These are phyloP conservation scores for Microstegium vimineum DNA, from an alignment of 176 grass and related monocot genomes.

Conservation along the genomic window DNA sequence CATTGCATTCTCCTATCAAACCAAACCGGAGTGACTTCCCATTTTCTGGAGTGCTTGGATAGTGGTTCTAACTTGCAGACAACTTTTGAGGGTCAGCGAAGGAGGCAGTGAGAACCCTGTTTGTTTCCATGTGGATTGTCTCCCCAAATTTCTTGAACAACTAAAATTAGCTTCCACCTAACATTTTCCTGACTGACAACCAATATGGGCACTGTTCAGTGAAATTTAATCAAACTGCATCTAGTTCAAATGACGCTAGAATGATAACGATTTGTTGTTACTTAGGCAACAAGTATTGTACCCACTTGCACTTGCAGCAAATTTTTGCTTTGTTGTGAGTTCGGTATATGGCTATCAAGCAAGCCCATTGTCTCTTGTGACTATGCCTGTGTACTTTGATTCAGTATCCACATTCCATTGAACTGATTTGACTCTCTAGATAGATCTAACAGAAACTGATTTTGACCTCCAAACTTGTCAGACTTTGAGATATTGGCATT, in stretches of 20 bases:
- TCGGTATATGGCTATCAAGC: background rate
- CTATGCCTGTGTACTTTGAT: background rate
- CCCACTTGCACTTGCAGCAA: background rate
- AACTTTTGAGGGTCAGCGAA: background rate
- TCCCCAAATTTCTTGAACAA: background rate
- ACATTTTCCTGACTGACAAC: background rate
- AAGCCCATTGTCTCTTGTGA: background rate
- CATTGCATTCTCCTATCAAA: background rate
- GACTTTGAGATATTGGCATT: slow-evolving; percentile 98
- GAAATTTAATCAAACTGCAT: background rate
- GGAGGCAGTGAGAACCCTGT: background rate
- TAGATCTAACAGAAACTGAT: slow-evolving; percentile 2
- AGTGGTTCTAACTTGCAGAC: background rate
- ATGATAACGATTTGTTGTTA: background rate
- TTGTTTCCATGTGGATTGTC: background rate
- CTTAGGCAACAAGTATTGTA: background rate
- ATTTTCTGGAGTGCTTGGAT: background rate
- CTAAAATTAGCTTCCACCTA: background rate
- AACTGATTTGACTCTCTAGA: background rate
- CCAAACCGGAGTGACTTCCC: background rate
- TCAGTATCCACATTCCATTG: background rate
- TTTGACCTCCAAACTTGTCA: slow-evolving; percentile 29
- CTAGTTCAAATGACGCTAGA: background rate
- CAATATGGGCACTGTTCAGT: background rate
- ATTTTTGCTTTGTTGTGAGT: slow-evolving; percentile 9